Evolutionary conservation across 2,329 filamentous ascomycete species (phyloP), one percentile per base, ranked within the genome.

Genomic region (Fusarium verrucosum): DNA sequence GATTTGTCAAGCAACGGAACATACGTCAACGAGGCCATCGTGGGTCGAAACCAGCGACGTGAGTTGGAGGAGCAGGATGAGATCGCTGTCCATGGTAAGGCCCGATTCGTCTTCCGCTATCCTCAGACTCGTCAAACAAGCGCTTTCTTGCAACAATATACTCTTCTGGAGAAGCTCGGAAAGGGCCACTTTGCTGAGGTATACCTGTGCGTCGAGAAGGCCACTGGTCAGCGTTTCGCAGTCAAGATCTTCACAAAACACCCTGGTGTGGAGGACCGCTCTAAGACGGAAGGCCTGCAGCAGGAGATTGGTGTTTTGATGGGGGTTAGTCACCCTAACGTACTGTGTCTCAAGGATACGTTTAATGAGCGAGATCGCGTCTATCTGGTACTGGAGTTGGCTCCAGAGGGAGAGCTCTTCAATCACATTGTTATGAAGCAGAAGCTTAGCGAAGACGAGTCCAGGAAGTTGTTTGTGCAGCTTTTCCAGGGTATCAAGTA

Each of bases 251-350:
- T 99, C 74, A 93, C 92, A 70, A 95, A 92, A 78, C 88, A 91
- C 7, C 84, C 89, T 4, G 91, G 91, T n/a, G 85, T 89, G 58
- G 92, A 94, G 36, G 93, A 97, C 67, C 87, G 87, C 65, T 90
- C 92, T 17, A 94, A 94, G 76, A 88, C 89, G 7, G 92, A 97
- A 58, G 90, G 92, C 4, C 79, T 98, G 41, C 92, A 97, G 74
- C 94, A 98, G 76, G 96, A 99, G 76, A 96, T 99, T 74, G 94
- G 92, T 20, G 92, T 99, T 16, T 80, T 99, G 60, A 98, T 97
- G 93, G 88, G 93, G n/a, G 92, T 99, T 61, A 96, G 91, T 74
- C 95, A 99, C 76, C 92, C 93, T 5, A 95, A 96, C 68, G 85
- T 99, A 50, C 83, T 99, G 14, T 97, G 94, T 74, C 82, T 99